These are phyloP conservation scores for Multifurca ochricompacta DNA, from an alignment of 768 basidiomycete genomes.

Conservation along the genomic window DNA sequence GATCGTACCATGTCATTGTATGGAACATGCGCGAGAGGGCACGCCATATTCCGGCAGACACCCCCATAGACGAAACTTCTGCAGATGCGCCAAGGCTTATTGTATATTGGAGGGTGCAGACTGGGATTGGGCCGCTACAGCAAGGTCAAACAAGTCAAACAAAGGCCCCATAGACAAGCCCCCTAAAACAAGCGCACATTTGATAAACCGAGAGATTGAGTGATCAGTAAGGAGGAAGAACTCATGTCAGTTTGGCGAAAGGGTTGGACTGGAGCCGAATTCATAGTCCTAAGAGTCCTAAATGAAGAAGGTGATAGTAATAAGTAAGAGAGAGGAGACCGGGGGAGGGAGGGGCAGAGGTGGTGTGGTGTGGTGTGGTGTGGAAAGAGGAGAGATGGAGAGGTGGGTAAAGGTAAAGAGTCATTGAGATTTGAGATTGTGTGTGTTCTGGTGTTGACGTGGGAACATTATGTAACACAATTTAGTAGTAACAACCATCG, in stretches of 20 bases:
- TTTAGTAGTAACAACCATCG: no score
- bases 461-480: not conserved
- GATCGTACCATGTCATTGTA: not conserved
- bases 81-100: not conserved
- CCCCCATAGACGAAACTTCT: conserved; percentile 2
- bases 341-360: not conserved
- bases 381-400: not conserved
- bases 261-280: no score
- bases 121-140: not conserved
- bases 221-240: not conserved
- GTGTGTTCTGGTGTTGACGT: no score
- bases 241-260: not conserved
- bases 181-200: not conserved
- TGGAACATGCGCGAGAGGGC: conserved; percentile 1
- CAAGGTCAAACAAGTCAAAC: not conserved
- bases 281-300: no score
- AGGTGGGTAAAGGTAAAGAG: not conserved
- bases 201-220: not conserved
- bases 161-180: not conserved
- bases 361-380: no score
- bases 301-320: no score
- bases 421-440: no score
- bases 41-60: not conserved
- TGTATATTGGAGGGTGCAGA: not conserved
- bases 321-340: no score